A percentile compares a stretch with the other conserved stretches of the same genome.
phyloP scores from a whole-genome alignment of 2,329 filamentous ascomycete species.

The Cordyceps tenuipes region DNA sequence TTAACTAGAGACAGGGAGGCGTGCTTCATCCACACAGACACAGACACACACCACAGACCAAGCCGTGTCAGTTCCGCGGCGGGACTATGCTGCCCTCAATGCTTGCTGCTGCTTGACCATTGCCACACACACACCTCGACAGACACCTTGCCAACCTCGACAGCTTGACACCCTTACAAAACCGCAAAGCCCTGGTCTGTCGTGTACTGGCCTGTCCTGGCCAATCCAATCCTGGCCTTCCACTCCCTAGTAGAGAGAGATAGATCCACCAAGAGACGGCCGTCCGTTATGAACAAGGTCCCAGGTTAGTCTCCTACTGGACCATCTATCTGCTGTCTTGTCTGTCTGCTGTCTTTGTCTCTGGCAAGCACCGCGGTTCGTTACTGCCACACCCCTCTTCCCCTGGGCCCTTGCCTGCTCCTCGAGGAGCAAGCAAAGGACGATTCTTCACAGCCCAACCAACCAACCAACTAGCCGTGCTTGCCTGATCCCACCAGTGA shows the following conservation, averaged over 20 bases:
- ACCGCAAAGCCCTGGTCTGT: background rate
- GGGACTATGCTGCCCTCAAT: background rate
- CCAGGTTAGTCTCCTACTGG: background rate
- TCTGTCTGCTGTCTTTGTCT: no score
- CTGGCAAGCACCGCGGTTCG: background rate
- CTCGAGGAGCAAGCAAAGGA: background rate
- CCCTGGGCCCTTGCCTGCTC: no score
- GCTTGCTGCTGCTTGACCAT: background rate
- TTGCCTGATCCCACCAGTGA: background rate
- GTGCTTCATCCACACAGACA: constrained; percentile 18
- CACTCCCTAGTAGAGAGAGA: background rate
- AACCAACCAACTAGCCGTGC: background rate
- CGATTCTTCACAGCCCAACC: no score
- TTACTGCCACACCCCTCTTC: background rate
- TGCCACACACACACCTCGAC: background rate
- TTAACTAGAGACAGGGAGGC: constrained; percentile 10
- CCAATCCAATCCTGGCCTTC: no score
- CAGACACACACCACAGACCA: constrained; percentile 2
- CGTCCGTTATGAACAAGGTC: background rate
- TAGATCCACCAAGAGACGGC: background rate
- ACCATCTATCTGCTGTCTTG: no score
- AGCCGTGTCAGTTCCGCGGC: constrained; percentile 16
- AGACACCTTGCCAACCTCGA: no score
- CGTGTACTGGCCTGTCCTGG: background rate
- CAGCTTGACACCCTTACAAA: background rate